Percentiles rank a stretch among this genome's conserved stretches.
Conservation (phyloP, 371 early-diverging fungal genomes). For the Conidiobolus incongruus region DNA sequence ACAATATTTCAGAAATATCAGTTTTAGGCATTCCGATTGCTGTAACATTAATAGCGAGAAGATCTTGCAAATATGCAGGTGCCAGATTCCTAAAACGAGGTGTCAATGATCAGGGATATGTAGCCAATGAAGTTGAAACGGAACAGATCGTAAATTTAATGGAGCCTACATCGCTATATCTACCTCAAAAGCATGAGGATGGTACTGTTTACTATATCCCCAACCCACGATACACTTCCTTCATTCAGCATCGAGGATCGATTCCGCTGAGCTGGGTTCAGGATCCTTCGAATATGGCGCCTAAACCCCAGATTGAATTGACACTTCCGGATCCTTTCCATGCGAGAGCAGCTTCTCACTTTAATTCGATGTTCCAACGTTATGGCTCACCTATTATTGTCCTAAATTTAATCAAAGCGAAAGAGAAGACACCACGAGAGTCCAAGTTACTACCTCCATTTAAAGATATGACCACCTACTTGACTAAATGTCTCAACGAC, state of each 20-base stretch:
- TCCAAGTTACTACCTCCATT: conserved; percentile 74
- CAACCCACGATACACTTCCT: conserved; percentile 68
- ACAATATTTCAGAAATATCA: conserved; percentile 14
- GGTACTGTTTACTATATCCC: conserved; percentile 5
- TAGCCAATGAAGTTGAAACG: conserved; percentile 98
- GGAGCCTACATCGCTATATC: conserved; percentile 59
- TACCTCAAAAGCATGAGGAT: conserved; percentile 16
- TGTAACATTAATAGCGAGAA: conserved; percentile 82
- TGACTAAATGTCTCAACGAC: conserved; percentile 71
- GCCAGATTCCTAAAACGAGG: conserved; percentile 94
- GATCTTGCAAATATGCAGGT: conserved; percentile 90
- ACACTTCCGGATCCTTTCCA: conserved; percentile 65
- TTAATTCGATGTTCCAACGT: conserved; percentile 65
- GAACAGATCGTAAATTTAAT: conserved; percentile 93
- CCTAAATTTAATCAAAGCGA: conserved; percentile 80
- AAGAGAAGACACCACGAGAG: conserved; percentile 76
- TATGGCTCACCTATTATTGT: conserved; percentile 81
- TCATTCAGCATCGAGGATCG: conserved; percentile 89
- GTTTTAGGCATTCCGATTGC: conserved; percentile 53
- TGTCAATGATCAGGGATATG: conserved; percentile 72
- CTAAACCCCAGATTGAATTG: conserved; percentile 87
- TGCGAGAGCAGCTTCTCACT: conserved; percentile 76
- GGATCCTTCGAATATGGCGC: conserved; percentile 71
- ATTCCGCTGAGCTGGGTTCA: conserved; percentile 93
- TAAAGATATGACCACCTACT: conserved; percentile 46